Evolutionary conservation across 257 asterid species (phyloP), one percentile per base, ranked within the genome.

Genomic region (Avicennia marina): DNA sequence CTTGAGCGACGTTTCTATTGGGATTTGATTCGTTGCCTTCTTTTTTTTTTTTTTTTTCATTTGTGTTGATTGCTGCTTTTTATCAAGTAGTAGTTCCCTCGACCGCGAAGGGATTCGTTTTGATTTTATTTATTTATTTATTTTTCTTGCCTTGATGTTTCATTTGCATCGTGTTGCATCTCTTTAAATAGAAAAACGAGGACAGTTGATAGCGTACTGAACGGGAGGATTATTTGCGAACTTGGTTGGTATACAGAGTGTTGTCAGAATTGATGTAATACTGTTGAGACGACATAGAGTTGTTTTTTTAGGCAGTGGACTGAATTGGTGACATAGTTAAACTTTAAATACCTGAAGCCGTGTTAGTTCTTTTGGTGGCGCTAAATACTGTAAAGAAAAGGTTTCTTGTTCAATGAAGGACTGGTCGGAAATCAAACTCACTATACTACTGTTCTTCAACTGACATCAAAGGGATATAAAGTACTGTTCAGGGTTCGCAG

Each of bases 1-100:
- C 11, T 31, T 31, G 9, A 2, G 34, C 9, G 48, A n/a, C n/a
- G n/a, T n/a, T n/a, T n/a, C 32, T 61, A 10, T 36, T 42, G 45
- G 12, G 48, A 20, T 56, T 47, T 21, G 62, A 59, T 60, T 22
- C 39, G 8, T 27, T 12, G 45, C 17, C n/a, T n/a, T n/a, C n/a
- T n/a, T n/a, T n/a, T n/a, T n/a, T n/a, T n/a, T n/a, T n/a, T 51
- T 7, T 33, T 32, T 31, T 45, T 38, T 11, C 12, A 2, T 44
- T 16, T 31, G 18, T 16, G 34, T 3, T 50, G 31, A 18, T 32
- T 33, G 45, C 44, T 13, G 20, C 33, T 49, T n/a, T 29, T 4
- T 8, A 4, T 4, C 4, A 29, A 29, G 34, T 29, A 29, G 34
- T n/a, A n/a, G n/a, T n/a, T n/a, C 34, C 34, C 8, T 29, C 34